phyloP scores from a whole-genome alignment of 2,329 filamentous ascomycete genomes.

The Emmonsiellopsis sp. region DNA sequence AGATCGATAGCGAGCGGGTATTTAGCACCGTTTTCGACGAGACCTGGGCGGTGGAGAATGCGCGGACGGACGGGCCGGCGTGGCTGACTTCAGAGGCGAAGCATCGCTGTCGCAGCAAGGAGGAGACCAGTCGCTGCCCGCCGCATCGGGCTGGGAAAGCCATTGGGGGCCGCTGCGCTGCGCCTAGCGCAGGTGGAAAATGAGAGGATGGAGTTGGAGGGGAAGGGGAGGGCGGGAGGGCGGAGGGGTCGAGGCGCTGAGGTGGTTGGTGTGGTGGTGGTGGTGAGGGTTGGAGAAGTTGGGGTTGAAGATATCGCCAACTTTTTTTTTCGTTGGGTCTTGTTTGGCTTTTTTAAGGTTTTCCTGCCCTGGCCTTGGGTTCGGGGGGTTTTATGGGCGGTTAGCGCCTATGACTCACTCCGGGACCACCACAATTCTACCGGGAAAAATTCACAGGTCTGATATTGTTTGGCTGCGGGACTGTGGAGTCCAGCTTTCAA shows the following conservation, averaged over 20 bases:
- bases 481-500: no score
- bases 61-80: slow-evolving; percentile 22
- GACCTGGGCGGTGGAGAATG: slow-evolving; percentile 28
- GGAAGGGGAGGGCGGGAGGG: not conserved
- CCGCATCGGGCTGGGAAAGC: slow-evolving; percentile 35
- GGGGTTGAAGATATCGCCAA: not conserved
- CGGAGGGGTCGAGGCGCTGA: not conserved
- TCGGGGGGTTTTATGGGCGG: not conserved
- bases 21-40: slow-evolving; percentile 16
- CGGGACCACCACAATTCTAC: not conserved
- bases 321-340: not conserved
- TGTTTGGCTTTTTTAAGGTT: not conserved
- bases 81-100: slow-evolving; percentile 22
- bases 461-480: no score
- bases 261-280: no score
- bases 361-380: not conserved
- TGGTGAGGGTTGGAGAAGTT: not conserved
- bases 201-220: slow-evolving; percentile 8
- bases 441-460: no score
- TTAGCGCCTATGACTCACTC: not conserved
- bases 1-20: slow-evolving; percentile 22
- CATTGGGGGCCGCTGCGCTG: slow-evolving; percentile 29
- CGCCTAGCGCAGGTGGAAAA: slow-evolving; percentile 17
- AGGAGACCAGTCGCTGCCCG: slow-evolving; percentile 30
- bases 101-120: slow-evolving; percentile 33